Conservation (phyloP, 805 yeast species). For the Sungouiella blattae region DNA sequence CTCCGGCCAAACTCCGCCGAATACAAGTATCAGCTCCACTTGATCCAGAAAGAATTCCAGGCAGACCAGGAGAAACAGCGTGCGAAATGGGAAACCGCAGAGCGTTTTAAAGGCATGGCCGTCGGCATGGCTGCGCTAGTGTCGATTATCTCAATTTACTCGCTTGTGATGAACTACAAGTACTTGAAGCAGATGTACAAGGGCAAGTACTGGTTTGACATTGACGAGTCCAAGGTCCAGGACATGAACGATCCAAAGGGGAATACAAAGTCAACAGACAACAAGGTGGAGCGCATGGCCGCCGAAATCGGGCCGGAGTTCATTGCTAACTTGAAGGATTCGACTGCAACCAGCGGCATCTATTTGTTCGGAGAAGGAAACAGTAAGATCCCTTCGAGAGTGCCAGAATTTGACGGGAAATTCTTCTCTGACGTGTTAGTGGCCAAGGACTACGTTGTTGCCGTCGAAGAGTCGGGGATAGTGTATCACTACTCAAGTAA, state of each 20-base stretch:
- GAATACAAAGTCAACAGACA: slow-evolving; percentile 24
- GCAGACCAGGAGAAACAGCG: slow-evolving; percentile 24
- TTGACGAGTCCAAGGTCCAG: slow-evolving; percentile 37
- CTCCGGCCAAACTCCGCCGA: slow-evolving; percentile 33
- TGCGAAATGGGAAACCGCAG: slow-evolving; percentile 35
- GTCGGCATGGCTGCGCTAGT: slow-evolving; percentile 40
- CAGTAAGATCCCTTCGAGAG: slow-evolving; percentile 52
- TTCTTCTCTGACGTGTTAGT: slow-evolving; percentile 55
- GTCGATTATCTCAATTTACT: slow-evolving; percentile 39
- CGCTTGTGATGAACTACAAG: slow-evolving; percentile 41
- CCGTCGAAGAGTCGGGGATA: slow-evolving; percentile 67
- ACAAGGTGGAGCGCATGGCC: slow-evolving; percentile 23
- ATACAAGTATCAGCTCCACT: slow-evolving; percentile 28
- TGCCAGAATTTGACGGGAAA: slow-evolving; percentile 61
- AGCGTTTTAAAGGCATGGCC: slow-evolving; percentile 42
- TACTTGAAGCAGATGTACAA: slow-evolving; percentile 32
- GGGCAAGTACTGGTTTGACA: slow-evolving; percentile 31
- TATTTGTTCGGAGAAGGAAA: slow-evolving; percentile 33
- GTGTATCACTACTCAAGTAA: slow-evolving; percentile 69
- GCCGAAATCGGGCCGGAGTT: slow-evolving; percentile 21
- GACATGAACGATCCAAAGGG: slow-evolving; percentile 29
- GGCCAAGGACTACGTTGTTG: slow-evolving; percentile 46
- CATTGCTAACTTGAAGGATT: slow-evolving; percentile 18
- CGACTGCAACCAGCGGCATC: slow-evolving; percentile 28
- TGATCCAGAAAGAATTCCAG: slow-evolving; percentile 26